These are phyloP conservation scores for Trametes punicea DNA, from an alignment of 768 basidiomycete species.

Conservation along the genomic window DNA sequence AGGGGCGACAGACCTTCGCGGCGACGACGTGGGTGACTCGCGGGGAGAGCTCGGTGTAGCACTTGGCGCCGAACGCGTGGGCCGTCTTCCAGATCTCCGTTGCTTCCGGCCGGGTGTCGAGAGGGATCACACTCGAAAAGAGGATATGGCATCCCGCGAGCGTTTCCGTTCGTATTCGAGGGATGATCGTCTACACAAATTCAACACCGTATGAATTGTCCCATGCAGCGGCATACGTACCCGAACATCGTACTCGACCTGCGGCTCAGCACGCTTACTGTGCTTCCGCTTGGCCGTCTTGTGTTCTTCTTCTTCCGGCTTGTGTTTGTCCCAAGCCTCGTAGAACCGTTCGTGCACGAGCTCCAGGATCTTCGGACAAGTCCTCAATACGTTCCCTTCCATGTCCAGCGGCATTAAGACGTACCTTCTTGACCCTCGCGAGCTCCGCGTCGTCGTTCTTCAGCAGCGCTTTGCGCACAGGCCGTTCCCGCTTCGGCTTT, in stretches of 20 bases:
- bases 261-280: conserved; percentile 29
- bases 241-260: conserved; percentile 63
- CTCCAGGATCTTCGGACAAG: conserved; percentile 64
- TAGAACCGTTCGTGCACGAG: conserved; percentile 81
- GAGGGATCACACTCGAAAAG: conserved; percentile 93
- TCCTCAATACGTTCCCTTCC: not conserved
- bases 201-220: not conserved
- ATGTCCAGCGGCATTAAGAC: not conserved
- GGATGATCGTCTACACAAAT: conserved; percentile 73
- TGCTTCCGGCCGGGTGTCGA: conserved; percentile 75
- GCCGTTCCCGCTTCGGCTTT: conserved; percentile 36
- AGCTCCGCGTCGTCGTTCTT: conserved; percentile 89
- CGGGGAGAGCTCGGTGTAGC: conserved; percentile 62
- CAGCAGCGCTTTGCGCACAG: conserved; percentile 66
- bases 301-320: conserved; percentile 22
- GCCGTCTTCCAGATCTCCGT: conserved; percentile 87
- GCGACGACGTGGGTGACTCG: conserved; percentile 89
- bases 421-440: conserved; percentile 67
- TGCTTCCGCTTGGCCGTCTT: conserved; percentile 32
- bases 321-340: conserved; percentile 51
- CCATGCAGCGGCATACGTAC: conserved; percentile 41
- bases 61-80: conserved; percentile 82
- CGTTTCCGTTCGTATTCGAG: conserved; percentile 68
- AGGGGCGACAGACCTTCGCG: conserved; percentile 58
- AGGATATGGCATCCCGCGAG: conserved; percentile 79